phyloP scores from a whole-genome alignment of 2,329 filamentous ascomycete genomes.

The Aspergillus amoenus region DNA sequence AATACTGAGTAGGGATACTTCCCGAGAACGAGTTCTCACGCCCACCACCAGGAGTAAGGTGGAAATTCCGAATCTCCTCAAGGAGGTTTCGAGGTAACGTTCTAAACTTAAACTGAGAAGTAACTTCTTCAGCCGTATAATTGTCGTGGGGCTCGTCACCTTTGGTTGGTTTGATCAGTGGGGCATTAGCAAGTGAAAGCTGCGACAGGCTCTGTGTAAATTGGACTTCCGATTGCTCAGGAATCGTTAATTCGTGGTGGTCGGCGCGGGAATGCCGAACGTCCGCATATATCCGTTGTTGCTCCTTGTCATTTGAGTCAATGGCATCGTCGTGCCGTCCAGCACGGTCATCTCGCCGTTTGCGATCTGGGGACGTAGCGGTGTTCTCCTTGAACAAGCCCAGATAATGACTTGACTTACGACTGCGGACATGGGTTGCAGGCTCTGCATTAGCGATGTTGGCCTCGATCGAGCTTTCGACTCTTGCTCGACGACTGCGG shows the following conservation, averaged over 20 bases:
- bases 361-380: slow-evolving; percentile 50
- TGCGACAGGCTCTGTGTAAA: slow-evolving; percentile 28
- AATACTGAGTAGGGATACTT: slow-evolving; percentile 39
- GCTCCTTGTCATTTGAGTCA: slow-evolving; percentile 16
- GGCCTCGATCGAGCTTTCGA: slow-evolving; percentile 65
- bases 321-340: slow-evolving; percentile 34
- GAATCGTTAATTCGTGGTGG: slow-evolving; percentile 10
- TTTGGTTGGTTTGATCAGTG: slow-evolving; percentile 19
- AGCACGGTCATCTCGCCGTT: slow-evolving; percentile 48
- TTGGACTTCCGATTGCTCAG: slow-evolving; percentile 22
- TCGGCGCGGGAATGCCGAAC: slow-evolving; percentile 14
- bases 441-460: slow-evolving; percentile 59
- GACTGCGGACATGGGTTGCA: slow-evolving; percentile 56
- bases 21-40: slow-evolving; percentile 47
- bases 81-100: slow-evolving; percentile 51
- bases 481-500: slow-evolving; percentile 46
- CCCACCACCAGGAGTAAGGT: slow-evolving; percentile 49
- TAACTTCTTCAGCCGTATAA: slow-evolving; percentile 21
- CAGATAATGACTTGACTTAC: slow-evolving; percentile 66
- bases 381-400: slow-evolving; percentile 66
- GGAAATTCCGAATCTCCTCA: slow-evolving; percentile 58
- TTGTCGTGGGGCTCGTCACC: slow-evolving; percentile 11
- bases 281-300: slow-evolving; percentile 11
- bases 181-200: slow-evolving; percentile 25
- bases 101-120: slow-evolving; percentile 27